Conservation (phyloP, 257 asterid species). For the Fraxinus pennsylvanica region DNA sequence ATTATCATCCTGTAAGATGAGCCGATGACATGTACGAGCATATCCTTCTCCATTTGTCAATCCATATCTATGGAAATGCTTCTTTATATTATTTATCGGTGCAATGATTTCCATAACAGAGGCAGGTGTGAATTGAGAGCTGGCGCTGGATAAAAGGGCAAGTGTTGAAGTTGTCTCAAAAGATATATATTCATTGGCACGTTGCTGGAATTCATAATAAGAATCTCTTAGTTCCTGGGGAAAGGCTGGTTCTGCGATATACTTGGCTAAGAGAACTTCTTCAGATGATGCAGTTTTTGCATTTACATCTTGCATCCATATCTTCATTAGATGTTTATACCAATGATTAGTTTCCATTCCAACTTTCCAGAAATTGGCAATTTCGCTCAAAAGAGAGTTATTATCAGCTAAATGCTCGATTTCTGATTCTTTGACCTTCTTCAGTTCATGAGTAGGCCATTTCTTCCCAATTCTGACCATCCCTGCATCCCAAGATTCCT, state of each 20-base stretch:
- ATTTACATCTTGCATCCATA: conserved; percentile 74
- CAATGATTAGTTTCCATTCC: conserved; percentile 96
- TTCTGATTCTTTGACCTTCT: conserved; percentile 92
- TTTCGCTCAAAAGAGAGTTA: conserved; percentile 54
- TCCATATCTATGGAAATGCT: conserved; percentile 77
- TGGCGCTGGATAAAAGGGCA: conserved; percentile 56
- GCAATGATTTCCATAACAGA: conserved; percentile 52
- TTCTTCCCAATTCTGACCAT: conserved; percentile 75
- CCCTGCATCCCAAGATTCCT: conserved; percentile 75
- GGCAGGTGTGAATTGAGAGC: conserved; percentile 31
- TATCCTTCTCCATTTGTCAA: conserved; percentile 60
- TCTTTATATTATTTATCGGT: conserved; percentile 56
- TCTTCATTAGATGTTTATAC: conserved; percentile 69
- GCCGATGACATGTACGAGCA: conserved; percentile 58
- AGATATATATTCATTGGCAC: conserved; percentile 58
- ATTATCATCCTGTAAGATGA: conserved; percentile 63
- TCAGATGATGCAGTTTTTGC: conserved; percentile 42
- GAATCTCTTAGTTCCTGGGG: conserved; percentile 77
- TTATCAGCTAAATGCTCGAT: conserved; percentile 65
- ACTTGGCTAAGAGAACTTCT: conserved; percentile 56
- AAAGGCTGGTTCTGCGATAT: conserved; percentile 72
- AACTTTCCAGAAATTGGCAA: conserved; percentile 65
- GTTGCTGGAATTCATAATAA: conserved; percentile 64
- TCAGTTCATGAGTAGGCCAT: conserved; percentile 86
- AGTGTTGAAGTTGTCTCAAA: conserved; percentile 74